Evolutionary conservation across 2,329 filamentous ascomycete species (phyloP).

Genomic region (Plenodomus biglobosus): DNA sequence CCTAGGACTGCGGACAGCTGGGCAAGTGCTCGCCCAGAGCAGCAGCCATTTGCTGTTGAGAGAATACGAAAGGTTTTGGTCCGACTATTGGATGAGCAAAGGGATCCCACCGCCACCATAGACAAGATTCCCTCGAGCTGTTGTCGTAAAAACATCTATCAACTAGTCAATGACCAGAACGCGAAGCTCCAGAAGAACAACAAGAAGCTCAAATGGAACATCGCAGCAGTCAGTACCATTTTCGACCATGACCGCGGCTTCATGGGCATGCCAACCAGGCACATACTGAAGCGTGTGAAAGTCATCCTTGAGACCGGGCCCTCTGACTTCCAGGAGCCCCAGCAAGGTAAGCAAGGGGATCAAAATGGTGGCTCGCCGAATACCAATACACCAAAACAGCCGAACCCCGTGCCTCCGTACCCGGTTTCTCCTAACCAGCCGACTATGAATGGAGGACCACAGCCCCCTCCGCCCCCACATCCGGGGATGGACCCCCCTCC

Average conservation of each 20-base stretch:
- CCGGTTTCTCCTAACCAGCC: constrained; percentile 7
- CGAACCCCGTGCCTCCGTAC: constrained; percentile 2
- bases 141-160: constrained; percentile 26
- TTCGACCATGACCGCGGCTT: constrained; percentile 5
- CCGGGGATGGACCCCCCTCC: background rate
- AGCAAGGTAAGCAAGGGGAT: constrained; percentile 1
- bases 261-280: constrained; percentile 7
- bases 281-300: constrained; percentile 26
- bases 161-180: constrained; percentile 34
- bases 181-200: constrained; percentile 22
- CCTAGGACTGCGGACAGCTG: constrained; percentile 22
- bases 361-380: background rate
- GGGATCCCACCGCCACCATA: constrained; percentile 21
- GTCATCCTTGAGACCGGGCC: constrained; percentile 35
- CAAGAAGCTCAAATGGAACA: constrained; percentile 27
- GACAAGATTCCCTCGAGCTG: constrained; percentile 30
- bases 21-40: constrained; percentile 28
- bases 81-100: constrained; percentile 23
- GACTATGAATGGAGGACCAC: background rate
- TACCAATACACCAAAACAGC: constrained; percentile 12
- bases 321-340: constrained; percentile 16
- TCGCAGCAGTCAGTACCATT: constrained; percentile 32
- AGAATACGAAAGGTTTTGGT: constrained; percentile 25
- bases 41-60: constrained; percentile 23
- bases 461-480: constrained; percentile 9